Evolutionary conservation across 2,329 filamentous ascomycete species (phyloP), one percentile per base, ranked within the genome.

Genomic region (Sporothrix mexicana): DNA sequence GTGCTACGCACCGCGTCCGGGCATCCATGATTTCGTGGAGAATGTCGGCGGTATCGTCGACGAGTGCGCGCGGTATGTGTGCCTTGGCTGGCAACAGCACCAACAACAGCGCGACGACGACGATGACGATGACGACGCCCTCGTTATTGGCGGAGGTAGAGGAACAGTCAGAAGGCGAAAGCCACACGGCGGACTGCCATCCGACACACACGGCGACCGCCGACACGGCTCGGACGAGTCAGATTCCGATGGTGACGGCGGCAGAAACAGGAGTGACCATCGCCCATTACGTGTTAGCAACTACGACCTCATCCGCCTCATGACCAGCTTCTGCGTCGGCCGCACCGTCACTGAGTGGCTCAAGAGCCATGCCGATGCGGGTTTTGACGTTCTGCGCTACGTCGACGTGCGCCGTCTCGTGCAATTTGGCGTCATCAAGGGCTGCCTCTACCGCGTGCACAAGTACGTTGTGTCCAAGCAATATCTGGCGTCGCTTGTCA

Each of bases 351-450:
- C 92, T 79, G 93, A 95, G 80, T 98, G 94, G 93, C 90, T 96
- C 76, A 87, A 92, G 73, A 85, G 91, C 45, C 92, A 97, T 80
- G 87, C 90, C 76, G 88, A 91, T 55, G 83, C 85, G 62, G 89
- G 88, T 0, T 85, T 91, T 74, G 86, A 90, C 73, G 86, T 92
- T 53, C 86, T 98, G 9, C 85, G 87, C 13, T 91, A 91, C 78
- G 90, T 99, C 73, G 96, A 99, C 80, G 90, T 98, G 72, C 90
- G 96, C 13, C 91, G 96, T 41, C 91, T 99, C 75, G 93, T 98
- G 75, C 97, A 97, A 73, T 99, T 98, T 78, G 96, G 95, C 73
- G 88, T 98, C 73, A 97, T 98, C 80, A 98, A 98, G 82, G 95
- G 95, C 17, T 93, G 97, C 77, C 83, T 99, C 30, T 98, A 98